Evolutionary conservation across 164 flowering plant genomes (phyloP).

Genomic region (Magnolia changhungtana): DNA sequence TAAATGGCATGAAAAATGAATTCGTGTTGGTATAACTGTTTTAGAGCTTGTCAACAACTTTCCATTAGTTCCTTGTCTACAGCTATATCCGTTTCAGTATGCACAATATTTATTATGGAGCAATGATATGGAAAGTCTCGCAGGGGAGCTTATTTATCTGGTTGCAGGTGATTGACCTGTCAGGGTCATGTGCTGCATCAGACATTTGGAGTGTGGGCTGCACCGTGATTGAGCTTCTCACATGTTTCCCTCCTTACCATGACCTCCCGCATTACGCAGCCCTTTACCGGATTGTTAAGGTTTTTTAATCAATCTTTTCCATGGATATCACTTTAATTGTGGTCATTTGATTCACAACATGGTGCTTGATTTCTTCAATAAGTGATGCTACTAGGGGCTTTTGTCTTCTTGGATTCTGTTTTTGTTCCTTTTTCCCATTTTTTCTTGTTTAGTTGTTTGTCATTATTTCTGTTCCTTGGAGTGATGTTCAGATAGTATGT

Average conservation of each 20-base stretch:
- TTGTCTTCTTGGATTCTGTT: background rate
- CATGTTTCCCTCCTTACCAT: slow-evolving; percentile 97
- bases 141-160: background rate
- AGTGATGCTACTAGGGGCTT: background rate
- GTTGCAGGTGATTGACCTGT: slow-evolving; percentile 97
- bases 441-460: background rate
- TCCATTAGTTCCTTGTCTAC: too few species aligned
- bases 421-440: background rate
- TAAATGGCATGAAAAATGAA: too few species aligned
- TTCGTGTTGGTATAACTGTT: too few species aligned
- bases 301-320: slow-evolving; percentile 15
- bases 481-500: background rate
- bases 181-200: slow-evolving; percentile 98
- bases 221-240: slow-evolving; percentile 97
- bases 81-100: too few species aligned
- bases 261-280: slow-evolving; percentile 99
- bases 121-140: background rate
- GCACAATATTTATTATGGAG: too few species aligned
- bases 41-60: too few species aligned
- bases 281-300: slow-evolving; percentile 97
- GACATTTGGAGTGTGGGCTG: slow-evolving; percentile 99
- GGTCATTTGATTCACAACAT: background rate
- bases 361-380: background rate
- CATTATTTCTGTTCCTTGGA: background rate
- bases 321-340: slow-evolving; percentile 5